Conservation (phyloP, 176 grass and related monocot species). For the Phyllostachys edulis region DNA sequence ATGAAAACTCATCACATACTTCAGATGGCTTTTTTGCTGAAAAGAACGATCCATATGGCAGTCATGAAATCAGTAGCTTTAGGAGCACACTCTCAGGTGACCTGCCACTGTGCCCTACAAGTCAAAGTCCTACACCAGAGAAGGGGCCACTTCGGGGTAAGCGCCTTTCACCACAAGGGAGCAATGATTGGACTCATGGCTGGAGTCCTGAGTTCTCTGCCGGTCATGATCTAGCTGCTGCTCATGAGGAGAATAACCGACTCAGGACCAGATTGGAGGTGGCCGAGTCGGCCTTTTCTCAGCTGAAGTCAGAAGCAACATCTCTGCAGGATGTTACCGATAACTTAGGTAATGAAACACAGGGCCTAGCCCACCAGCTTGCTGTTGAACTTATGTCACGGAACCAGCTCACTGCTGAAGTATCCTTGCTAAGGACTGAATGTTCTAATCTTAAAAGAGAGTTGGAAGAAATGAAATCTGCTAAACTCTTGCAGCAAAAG, state of each 20-base stretch:
- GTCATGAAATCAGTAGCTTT: constrained; percentile 57
- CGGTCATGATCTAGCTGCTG: constrained; percentile 61
- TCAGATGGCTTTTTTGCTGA: constrained; percentile 80
- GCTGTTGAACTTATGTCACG: constrained; percentile 77
- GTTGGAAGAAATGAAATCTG: constrained; percentile 75
- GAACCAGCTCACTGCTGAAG: constrained; percentile 72
- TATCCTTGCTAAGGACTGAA: constrained; percentile 72
- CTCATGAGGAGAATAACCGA: constrained; percentile 73
- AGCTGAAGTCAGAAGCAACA: constrained; percentile 80
- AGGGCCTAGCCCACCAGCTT: constrained; percentile 63
- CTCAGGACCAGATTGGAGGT: constrained; percentile 82
- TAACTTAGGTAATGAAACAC: constrained; percentile 77
- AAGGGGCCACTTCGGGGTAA: constrained; percentile 43
- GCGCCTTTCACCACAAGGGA: constrained; percentile 69
- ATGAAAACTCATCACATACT: constrained; percentile 77
- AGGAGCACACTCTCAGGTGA: constrained; percentile 49
- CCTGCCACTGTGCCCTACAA: constrained; percentile 37
- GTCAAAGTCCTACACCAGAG: constrained; percentile 52
- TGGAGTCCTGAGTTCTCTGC: constrained; percentile 63
- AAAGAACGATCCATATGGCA: constrained; percentile 68
- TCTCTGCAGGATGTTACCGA: constrained; percentile 72
- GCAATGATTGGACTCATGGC: constrained; percentile 71
- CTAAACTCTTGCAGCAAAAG: constrained; percentile 45
- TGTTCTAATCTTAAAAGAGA: constrained; percentile 77
- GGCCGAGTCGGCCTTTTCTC: constrained; percentile 80